phyloP scores from a whole-genome alignment of 164 flowering plant species.

The Hamamelis virginiana region DNA sequence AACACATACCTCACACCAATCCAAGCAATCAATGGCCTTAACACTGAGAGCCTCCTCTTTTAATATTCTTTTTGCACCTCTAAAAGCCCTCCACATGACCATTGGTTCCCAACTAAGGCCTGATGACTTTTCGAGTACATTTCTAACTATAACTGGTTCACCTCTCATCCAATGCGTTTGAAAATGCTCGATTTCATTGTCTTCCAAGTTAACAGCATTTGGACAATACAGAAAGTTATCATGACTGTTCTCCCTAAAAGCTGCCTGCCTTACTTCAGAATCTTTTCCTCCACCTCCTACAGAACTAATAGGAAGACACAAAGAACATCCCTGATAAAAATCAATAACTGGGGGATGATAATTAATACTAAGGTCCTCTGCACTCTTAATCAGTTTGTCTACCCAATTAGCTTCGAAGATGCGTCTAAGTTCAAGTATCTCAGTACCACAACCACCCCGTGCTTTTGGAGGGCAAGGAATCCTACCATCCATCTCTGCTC shows the following conservation, averaged over 20 bases:
- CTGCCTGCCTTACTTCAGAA: slow-evolving; percentile 49
- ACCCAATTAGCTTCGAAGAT: slow-evolving; percentile 52
- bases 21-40: slow-evolving; percentile 77
- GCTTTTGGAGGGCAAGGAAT: slow-evolving; percentile 73
- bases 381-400: slow-evolving; percentile 38
- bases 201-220: slow-evolving; percentile 35
- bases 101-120: slow-evolving; percentile 93
- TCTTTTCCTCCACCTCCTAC: slow-evolving; percentile 11
- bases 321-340: slow-evolving; percentile 37
- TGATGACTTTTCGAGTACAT: slow-evolving; percentile 51
- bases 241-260: slow-evolving; percentile 42
- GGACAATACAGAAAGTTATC: slow-evolving; percentile 79
- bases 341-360: slow-evolving; percentile 29
- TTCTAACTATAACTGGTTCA: slow-evolving; percentile 77
- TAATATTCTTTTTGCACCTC: slow-evolving; percentile 37
- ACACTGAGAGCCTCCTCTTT: slow-evolving; percentile 47
- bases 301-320: slow-evolving; percentile 25
- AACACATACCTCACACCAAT: slow-evolving; percentile 77
- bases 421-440: slow-evolving; percentile 46
- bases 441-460: slow-evolving; percentile 71
- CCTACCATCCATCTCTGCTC: slow-evolving; percentile 40
- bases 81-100: slow-evolving; percentile 84
- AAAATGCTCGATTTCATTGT: slow-evolving; percentile 59
- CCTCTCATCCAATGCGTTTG: slow-evolving; percentile 77
- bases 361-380: slow-evolving; percentile 40